Conservation (phyloP, 768 basidiomycete species). For the Sporobolomyces roseus region DNA sequence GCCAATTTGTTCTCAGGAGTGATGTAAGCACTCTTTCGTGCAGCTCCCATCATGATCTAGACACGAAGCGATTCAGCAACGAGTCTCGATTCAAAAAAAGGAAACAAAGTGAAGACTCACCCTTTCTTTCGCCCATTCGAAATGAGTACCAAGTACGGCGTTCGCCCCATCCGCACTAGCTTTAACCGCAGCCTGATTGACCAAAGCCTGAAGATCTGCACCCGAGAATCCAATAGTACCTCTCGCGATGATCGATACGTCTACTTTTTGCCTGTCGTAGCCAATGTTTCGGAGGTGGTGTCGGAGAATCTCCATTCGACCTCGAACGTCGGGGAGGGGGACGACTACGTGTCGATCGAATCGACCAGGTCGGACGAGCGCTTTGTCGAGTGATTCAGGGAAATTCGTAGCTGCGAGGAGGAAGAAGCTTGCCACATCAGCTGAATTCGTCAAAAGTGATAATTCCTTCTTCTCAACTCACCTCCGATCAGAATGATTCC, state of each 20-base stretch:
- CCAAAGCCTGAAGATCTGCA: conserved; percentile 93
- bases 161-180: conserved; percentile 77
- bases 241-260: conserved; percentile 80
- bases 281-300: conserved; percentile 84
- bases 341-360: conserved; percentile 92
- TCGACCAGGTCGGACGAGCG: conserved; percentile 89
- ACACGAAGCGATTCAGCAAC: too few species aligned
- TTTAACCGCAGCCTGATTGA: conserved; percentile 93
- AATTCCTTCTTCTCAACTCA: neutral
- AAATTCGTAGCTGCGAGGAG: conserved; percentile 68
- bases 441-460: too few species aligned
- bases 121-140: conserved; percentile 93
- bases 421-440: too few species aligned
- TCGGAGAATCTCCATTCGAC: conserved; percentile 80
- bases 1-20: conserved; percentile 76
- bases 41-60: conserved; percentile 90
- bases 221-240: conserved; percentile 96
- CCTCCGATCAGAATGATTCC: conserved; percentile 90
- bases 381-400: conserved; percentile 89
- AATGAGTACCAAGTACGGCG: conserved; percentile 71
- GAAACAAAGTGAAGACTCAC: conserved; percentile 1
- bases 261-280: conserved; percentile 63
- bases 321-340: conserved; percentile 89
- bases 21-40: conserved; percentile 83
- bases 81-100: conserved; percentile 55